Base-by-base conservation (phyloP, 495 filamentous ascomycete species). In the Collariella sp. region DNA sequence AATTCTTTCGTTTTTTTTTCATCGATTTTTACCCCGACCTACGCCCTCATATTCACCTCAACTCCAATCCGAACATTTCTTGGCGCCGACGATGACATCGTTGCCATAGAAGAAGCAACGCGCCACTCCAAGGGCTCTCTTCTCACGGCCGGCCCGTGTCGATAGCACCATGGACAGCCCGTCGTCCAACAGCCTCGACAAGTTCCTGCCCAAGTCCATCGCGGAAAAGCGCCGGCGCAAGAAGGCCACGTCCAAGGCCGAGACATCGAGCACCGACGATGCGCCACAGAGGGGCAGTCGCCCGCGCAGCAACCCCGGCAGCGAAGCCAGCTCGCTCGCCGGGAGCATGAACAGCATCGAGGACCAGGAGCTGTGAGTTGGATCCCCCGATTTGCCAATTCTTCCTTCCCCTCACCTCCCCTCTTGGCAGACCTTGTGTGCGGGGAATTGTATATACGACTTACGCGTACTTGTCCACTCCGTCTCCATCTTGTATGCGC, bases 151-250 rank as follows among this genome's bases (percentile, higher is more conserved):
- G 13, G 46, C 18, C 4, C 12, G 24, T 12, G 24, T 22, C 26
- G 26, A 33, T 18, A 38, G 22, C 29, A 43, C 35, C 29, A 70
- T 69, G 70, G 62, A 73, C 39, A 54, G 52, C 46, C 54, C 56
- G 26, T 60, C 69, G 26, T 60, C 69, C 40, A 70, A 64, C 59
- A 66, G 70, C 7, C 66, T 79, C 40, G 71, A 63, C 33, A 79
- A 79, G 66, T 70, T 78, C 26, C 55, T 79, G 34, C 70, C 73
- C 26, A 76, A 72, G 60, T 63, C 66, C 40, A 62, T 80, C 29
- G 60, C 63, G 24, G 62, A 63, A 26, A 76, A 72, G 48, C 67
- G 70, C 22, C 70, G 71, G 41, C 72, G 71, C 57, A 77, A 66
- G 61, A 74, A 56, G 49, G 39, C 56, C 4, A 42, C 60, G 23